A percentile compares a stretch with the other conserved stretches of the same genome.
Conservation (phyloP, 768 basidiomycete species). For the Boletus tylopilopsis region DNA sequence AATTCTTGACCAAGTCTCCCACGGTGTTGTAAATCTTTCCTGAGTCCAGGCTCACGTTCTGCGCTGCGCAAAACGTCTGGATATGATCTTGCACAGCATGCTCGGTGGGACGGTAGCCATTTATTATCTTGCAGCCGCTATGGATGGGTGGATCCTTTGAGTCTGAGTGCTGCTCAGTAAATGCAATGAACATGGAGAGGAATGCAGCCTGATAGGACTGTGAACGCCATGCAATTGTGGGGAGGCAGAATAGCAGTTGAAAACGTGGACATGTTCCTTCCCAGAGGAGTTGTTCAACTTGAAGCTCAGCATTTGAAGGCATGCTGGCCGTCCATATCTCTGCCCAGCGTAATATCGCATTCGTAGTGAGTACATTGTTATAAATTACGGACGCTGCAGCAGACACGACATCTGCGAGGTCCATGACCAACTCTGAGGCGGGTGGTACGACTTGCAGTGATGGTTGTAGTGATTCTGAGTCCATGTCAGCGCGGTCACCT, state of each 20-base stretch:
- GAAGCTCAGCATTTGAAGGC: too few relatives aligned
- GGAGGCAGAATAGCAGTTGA: slow-evolving; percentile 1
- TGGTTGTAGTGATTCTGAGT: too few relatives aligned
- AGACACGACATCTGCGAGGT: not conserved
- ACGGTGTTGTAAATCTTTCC: not conserved
- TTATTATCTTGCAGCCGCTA: slow-evolving; percentile 2
- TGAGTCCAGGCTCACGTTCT: too few relatives aligned
- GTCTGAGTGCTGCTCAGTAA: slow-evolving; percentile 9
- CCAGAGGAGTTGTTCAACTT: too few relatives aligned
- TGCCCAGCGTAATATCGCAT: not conserved
- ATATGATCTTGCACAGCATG: too few relatives aligned
- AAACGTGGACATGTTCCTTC: not conserved
- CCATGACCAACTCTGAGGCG: not conserved
- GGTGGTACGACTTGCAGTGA: too few relatives aligned
- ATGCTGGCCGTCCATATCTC: not conserved
- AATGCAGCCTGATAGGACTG: slow-evolving; percentile 4
- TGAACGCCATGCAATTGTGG: slow-evolving; percentile 20
- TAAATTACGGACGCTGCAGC: slow-evolving; percentile 1
- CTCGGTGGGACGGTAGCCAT: slow-evolving; percentile 16
- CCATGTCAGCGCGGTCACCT: not conserved
- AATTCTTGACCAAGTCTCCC: slow-evolving; percentile 2
- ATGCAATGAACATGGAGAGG: slow-evolving; percentile 30
- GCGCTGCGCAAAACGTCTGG: too few relatives aligned
- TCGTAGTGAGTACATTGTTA: not conserved
- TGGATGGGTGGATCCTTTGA: not conserved